Evolutionary conservation across 441 rosid species (phyloP), one percentile per base, ranked within the genome.

Genomic region (Aquilaria agallochum): DNA sequence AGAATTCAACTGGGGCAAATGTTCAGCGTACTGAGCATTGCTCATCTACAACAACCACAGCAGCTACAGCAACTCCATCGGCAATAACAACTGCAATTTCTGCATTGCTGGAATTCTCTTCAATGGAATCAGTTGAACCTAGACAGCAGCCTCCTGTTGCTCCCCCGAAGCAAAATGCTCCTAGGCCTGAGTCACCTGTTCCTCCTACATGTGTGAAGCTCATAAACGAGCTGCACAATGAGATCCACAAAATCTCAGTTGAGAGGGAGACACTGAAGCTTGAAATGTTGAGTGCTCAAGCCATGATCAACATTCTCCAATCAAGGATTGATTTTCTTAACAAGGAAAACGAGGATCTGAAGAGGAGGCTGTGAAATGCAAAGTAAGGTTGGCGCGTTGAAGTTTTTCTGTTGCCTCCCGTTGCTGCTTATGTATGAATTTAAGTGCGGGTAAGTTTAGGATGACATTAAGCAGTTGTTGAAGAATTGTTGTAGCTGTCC

Each of bases 231-330:
- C 64, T 94, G 68, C 83, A 80, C 71, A 81, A 75, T 27, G 88
- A 94, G 79, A 70, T 94, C 54, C 89, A 78, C 70, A 85, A 77
- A 78, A 77, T 82, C 59, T 81, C 88, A 5, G 82, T 83, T 5
- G 97, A 89, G 70, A 79, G 83, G 67, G 96, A 84, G 78, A 75
- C 88, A 0, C 50, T 89, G 77, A 89, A 78, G 83, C 87, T 90
- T 34, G 92, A 94, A 68, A 79, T 87, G 91, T 74, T 90, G 87
- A 83, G 92, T 64, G 90, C 89, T 53, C 87, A 83, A 48, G 81
- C 96, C 5, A 87, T 87, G 93, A 81, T 89, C 51, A 86, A 80
- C 71, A 81, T 87, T 69, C 95, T 90, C 60, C 92, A 84, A 66
- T 80, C 96, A 0, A 80, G 85, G 64, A 72, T 89, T 12, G 93